Evolutionary conservation across 495 filamentous ascomycete genomes (phyloP), one percentile per base, ranked within the genome.

Genomic region (Penicillium ochrochloron): DNA sequence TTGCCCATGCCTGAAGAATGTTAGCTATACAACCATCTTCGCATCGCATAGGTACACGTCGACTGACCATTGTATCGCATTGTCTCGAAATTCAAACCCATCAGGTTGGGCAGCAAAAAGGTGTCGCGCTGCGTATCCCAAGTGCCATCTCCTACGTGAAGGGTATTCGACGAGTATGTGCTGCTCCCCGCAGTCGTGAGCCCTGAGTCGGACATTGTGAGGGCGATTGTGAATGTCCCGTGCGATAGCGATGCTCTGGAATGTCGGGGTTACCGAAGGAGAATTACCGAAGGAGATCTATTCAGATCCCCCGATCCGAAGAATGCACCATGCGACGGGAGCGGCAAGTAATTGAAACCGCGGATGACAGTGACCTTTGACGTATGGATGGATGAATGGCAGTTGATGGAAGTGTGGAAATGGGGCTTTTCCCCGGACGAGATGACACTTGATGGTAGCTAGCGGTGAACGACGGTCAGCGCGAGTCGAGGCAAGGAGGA

Each of bases 51-150:
- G 4, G 3, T 39, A 2, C 37, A 11, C n/a, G 59, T 21, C 21
- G 10, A 73, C 86, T 70, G 78, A 95, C 93, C 93, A 87, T 97
- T 97, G 78, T 96, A 96, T 76, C 84, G 87, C 89, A 93, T 97
- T n/a, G 93, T 97, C 58, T 89, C 92, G 76, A 94, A 93, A 75
- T 97, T 96, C 17, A 96, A 73, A 2, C 93, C 93, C 73, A 90
- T 83, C 41, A 97, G 76, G 78, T 95, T 95, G 27, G 93, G 93
- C 51, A 97, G 78, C 53, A 97, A 83, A 76, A 97, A 97, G 10
- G 89, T 90, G 76, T 97, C 93, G 75, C 89, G 86, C 62, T 84
- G 79, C 27, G 85, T 84, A 69, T 97, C 92, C 93, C 93, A 97
- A 33, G 93, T 97, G 33, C 93, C 93, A 80, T 97, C 93, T 62